Percentiles rank a stretch among this genome's conserved stretches.
These are phyloP conservation scores for Plasmodium relictum DNA, from an alignment of 169 alveolate species.

Conservation along the genomic window DNA sequence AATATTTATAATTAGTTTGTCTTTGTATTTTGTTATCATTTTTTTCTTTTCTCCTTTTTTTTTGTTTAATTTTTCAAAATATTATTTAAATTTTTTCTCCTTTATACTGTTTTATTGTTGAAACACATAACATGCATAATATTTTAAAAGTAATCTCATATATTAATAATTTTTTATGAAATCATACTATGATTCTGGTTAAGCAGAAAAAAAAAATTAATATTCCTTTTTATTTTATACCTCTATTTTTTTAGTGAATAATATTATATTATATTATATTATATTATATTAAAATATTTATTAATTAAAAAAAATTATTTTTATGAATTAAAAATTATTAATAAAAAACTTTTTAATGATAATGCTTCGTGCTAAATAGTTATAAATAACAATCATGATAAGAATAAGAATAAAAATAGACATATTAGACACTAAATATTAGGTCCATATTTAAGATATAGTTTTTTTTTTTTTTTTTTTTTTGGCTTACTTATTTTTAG, in stretches of 20 bases:
- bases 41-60: slow-evolving; percentile 7
- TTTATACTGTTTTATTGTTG: slow-evolving; percentile 21
- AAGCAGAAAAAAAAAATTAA: not conserved
- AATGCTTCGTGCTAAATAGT: not conserved
- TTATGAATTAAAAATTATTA: not conserved
- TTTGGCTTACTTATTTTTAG: not conserved
- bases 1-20: slow-evolving; percentile 24
- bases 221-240: slow-evolving; percentile 5
- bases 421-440: slow-evolving; percentile 10
- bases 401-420: slow-evolving; percentile 11
- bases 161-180: slow-evolving; percentile 7
- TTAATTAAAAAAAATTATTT: no score
- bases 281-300: not conserved
- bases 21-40: slow-evolving; percentile 3
- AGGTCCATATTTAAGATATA: slow-evolving; percentile 1
- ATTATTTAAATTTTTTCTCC: slow-evolving; percentile 19
- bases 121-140: slow-evolving; percentile 5
- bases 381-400: not conserved
- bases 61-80: slow-evolving; percentile 39
- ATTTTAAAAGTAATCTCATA: not conserved
- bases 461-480: slow-evolving; percentile 4
- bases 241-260: slow-evolving; percentile 28
- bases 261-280: no score
- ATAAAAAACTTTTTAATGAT: not conserved
- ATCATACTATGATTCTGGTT: slow-evolving; percentile 17